Evolutionary conservation across 2,329 filamentous ascomycete species (phyloP).

Genomic region (Epicoccum sorghinum): DNA sequence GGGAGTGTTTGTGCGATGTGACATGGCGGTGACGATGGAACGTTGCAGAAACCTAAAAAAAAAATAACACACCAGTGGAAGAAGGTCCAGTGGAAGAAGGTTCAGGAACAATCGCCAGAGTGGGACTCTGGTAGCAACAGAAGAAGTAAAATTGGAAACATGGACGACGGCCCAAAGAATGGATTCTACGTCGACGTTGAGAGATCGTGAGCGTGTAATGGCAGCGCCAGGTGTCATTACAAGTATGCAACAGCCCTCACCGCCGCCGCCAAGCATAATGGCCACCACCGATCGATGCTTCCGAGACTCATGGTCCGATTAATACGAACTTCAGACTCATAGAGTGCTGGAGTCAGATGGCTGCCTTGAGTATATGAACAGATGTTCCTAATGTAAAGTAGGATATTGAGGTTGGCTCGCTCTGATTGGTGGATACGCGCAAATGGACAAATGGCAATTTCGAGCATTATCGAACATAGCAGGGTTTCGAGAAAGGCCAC

Average conservation of each 20-base stretch:
- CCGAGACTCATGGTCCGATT: not conserved
- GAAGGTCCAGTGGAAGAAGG: not conserved
- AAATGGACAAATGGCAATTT: conserved; percentile 2
- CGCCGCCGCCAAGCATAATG: conserved; percentile 7
- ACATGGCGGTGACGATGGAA: conserved; percentile 8
- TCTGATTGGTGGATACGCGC: conserved; percentile 7
- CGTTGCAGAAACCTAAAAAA: not conserved
- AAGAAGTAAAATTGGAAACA: no score
- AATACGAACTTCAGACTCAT: not conserved
- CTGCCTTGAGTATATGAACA: conserved; percentile 1
- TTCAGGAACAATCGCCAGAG: not conserved
- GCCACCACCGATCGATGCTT: not conserved
- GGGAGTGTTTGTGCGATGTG: not conserved
- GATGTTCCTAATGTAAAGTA: not conserved
- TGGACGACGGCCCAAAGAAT: no score
- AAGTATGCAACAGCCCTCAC: not conserved
- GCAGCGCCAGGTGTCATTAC: not conserved
- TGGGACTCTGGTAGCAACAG: no score
- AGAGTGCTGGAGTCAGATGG: not conserved
- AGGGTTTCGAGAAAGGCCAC: conserved; percentile 13
- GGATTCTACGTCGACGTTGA: no score
- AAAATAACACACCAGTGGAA: not conserved
- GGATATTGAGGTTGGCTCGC: not conserved
- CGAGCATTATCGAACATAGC: not conserved
- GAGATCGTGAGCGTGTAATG: not conserved